Evolutionary conservation across 371 early-diverging fungal genomes (phyloP), one percentile per base, ranked within the genome.

Genomic region (Catenaria anguillulae): DNA sequence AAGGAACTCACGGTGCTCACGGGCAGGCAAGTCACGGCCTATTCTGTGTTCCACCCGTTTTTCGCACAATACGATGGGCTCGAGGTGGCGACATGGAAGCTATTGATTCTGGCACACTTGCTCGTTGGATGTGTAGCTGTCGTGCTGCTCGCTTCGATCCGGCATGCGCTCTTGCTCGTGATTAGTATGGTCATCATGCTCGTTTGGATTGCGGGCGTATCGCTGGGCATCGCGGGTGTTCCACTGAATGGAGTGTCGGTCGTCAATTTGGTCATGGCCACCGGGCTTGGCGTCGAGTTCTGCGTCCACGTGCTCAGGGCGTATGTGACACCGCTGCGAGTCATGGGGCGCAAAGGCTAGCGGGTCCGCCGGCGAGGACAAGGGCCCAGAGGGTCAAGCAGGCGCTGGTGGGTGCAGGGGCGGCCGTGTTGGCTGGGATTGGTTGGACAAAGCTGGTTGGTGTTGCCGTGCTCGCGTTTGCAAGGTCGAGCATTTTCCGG

Each of bases 251-350:
- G 86, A 12, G 77, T 87, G 33, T 81, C 81, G 59, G 67, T 84
- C n/a, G 88, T 86, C 35, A 87, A 87, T 63, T 65, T 87, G 12
- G 79, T 85, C 2, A 86, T 86, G 46, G 84, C 84, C 63, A 79
- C 85, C 6, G 88, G 88, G 56, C 84, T 87, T 66, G 79, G 83
- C 54, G 86, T 87, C 23, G 88, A 87, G 61, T 87, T 87, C 65
- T 84, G 84, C 60, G 80, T 79, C 42, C 86, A 87, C 66, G 76
- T 87, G 65, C 81, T 81, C 12, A 71, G 86, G 48, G 84, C 77
- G 0, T 83, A 79, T 42, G 77, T 81, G 55, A 77, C 82, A n/a
- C n/a, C n/a, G n/a, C n/a, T n/a, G n/a, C n/a, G n/a, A n/a, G n/a
- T n/a, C n/a, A n/a, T n/a, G 17, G 74, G 78, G 19, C 48, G 21